Conservation (phyloP, 768 basidiomycete genomes). For the Daedaleopsis sinensis region DNA sequence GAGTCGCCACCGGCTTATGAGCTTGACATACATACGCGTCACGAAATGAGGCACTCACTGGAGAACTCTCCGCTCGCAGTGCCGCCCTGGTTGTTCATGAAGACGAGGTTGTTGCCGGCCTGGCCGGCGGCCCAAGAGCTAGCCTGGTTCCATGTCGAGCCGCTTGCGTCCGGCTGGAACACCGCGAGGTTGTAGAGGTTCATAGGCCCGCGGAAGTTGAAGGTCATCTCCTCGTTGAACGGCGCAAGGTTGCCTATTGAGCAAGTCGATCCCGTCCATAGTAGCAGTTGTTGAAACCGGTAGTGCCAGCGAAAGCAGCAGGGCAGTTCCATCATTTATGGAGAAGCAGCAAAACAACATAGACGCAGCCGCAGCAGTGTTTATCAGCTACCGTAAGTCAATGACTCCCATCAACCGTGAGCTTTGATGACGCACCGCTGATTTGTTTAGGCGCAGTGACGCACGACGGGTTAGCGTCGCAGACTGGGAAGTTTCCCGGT, state of each 20-base stretch:
- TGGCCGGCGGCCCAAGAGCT: constrained; percentile 27
- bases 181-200: constrained; percentile 32
- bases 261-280: not conserved
- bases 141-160: constrained; percentile 27
- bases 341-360: not conserved
- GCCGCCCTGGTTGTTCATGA: constrained; percentile 36
- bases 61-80: constrained; percentile 29
- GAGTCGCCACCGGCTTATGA: not conserved
- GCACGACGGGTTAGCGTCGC: constrained; percentile 27
- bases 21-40: not conserved
- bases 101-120: constrained; percentile 30
- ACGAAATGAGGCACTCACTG: constrained; percentile 30
- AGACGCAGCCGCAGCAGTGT: not conserved
- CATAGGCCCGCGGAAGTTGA: constrained; percentile 32
- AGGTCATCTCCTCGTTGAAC: constrained; percentile 32
- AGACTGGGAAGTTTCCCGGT: constrained; percentile 26
- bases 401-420: not conserved
- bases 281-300: not conserved
- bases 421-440: constrained; percentile 11
- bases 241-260: constrained; percentile 28
- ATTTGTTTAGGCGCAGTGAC: constrained; percentile 22
- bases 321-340: not conserved
- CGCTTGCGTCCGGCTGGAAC: constrained; percentile 28
- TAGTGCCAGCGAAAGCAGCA: not conserved
- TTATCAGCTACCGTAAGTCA: not conserved